These are phyloP conservation scores for Arabidopsis thaliana DNA, from an alignment of 345 rosid genomes.

Conservation along the genomic window TAIR10.1 NC_003076.8:9862501-9863000, in stretches of 20 bases:
- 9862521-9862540: constrained; percentile 66
- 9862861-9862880: neutral
- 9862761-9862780: constrained; percentile 29
- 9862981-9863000: constrained; percentile 6
- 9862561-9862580: neutral
- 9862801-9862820: constrained; percentile 25
- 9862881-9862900: neutral
- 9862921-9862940: constrained; percentile 16
- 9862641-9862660: constrained; percentile 47
- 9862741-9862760: constrained; percentile 25
- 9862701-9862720: constrained; percentile 44
- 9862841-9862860: neutral
- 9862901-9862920: neutral
- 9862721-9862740: constrained; percentile 39
- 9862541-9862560: constrained; percentile 13
- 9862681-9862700: constrained; percentile 51
- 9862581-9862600: neutral
- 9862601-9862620: constrained; percentile 25
- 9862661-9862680: constrained; percentile 66
- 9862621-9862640: constrained; percentile 39
- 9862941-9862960: constrained; percentile 14
- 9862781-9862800: neutral
- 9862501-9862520: constrained; percentile 82
- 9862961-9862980: constrained; percentile 13
- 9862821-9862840: constrained; percentile 25